Evolutionary conservation across 345 rosid genomes (phyloP).

Genomic region (Moricandia moricandioides): DNA sequence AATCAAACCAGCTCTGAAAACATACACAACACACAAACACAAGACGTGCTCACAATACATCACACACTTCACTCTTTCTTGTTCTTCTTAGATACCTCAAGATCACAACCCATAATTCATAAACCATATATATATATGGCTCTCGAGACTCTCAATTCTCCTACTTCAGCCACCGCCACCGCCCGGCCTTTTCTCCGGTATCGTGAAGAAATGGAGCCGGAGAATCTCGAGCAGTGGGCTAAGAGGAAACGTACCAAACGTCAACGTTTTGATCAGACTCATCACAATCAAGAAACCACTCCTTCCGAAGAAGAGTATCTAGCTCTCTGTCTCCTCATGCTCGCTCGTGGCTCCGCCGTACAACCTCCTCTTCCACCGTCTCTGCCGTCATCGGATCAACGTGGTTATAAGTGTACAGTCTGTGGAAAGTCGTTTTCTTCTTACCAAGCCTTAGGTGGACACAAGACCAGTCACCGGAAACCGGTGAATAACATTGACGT

Average conservation of each 20-base stretch:
- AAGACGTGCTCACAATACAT: constrained; percentile 42
- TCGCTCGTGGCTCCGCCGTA: constrained; percentile 64
- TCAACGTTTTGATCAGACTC: constrained; percentile 45
- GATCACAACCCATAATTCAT: not conserved
- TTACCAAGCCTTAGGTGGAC: constrained; percentile 92
- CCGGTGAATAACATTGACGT: constrained; percentile 6
- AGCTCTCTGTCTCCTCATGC: constrained; percentile 95
- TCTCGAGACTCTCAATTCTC: constrained; percentile 61
- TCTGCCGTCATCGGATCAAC: constrained; percentile 28
- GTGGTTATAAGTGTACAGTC: constrained; percentile 64
- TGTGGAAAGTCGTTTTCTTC: constrained; percentile 73
- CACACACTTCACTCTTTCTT: constrained; percentile 43
- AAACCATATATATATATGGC: constrained; percentile 40
- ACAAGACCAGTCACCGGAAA: constrained; percentile 90
- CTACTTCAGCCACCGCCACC: constrained; percentile 37
- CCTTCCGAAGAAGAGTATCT: constrained; percentile 82
- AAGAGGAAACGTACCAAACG: constrained; percentile 90
- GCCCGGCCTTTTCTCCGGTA: constrained; percentile 43
- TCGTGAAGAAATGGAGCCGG: constrained; percentile 42
- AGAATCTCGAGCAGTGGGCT: constrained; percentile 62
- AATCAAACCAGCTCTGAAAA: constrained; percentile 6
- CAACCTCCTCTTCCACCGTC: not conserved
- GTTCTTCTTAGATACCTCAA: constrained; percentile 14
- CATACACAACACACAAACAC: constrained; percentile 21
- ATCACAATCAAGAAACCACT: constrained; percentile 19